Percentiles rank a stretch among this genome's conserved stretches.
These are phyloP conservation scores for Dendrobium officinale DNA, from an alignment of 106 monocot genomes.

Conservation along the genomic window DNA sequence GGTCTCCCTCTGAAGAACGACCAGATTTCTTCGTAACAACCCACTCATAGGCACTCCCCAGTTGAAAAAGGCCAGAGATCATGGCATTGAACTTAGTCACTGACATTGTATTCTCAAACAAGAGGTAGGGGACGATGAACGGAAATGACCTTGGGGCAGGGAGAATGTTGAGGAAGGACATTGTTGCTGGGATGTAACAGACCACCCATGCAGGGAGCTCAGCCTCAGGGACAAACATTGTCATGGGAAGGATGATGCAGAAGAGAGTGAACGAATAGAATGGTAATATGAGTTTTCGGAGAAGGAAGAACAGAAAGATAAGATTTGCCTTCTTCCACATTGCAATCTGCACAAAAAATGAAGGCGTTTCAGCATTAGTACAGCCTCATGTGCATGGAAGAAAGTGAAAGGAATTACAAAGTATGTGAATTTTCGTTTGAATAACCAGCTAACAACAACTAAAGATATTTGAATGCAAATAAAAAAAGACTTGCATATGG, in stretches of 20 bases:
- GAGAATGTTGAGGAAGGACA: slow-evolving; percentile 92
- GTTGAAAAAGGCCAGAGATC: slow-evolving; percentile 90
- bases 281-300: slow-evolving; percentile 85
- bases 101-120: slow-evolving; percentile 98
- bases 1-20: slow-evolving; percentile 86
- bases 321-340: slow-evolving; percentile 90
- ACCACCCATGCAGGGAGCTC: slow-evolving; percentile 91
- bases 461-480: neutral
- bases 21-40: slow-evolving; percentile 97
- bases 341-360: slow-evolving; percentile 51
- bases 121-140: slow-evolving; percentile 91
- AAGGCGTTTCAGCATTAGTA: neutral
- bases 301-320: slow-evolving; percentile 94
- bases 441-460: neutral
- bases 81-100: slow-evolving; percentile 98
- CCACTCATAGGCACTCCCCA: slow-evolving; percentile 89
- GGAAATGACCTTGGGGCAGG: slow-evolving; percentile 83
- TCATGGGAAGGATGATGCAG: slow-evolving; percentile 96
- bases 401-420: neutral
- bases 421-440: neutral
- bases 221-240: slow-evolving; percentile 98
- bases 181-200: slow-evolving; percentile 86
- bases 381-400: neutral
- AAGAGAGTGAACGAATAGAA: slow-evolving; percentile 99
- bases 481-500: neutral